Percentiles rank a stretch among this genome's conserved stretches.
phyloP scores from a whole-genome alignment of 2,329 filamentous ascomycete species.

The Fusarium brevicatenulatum region DNA sequence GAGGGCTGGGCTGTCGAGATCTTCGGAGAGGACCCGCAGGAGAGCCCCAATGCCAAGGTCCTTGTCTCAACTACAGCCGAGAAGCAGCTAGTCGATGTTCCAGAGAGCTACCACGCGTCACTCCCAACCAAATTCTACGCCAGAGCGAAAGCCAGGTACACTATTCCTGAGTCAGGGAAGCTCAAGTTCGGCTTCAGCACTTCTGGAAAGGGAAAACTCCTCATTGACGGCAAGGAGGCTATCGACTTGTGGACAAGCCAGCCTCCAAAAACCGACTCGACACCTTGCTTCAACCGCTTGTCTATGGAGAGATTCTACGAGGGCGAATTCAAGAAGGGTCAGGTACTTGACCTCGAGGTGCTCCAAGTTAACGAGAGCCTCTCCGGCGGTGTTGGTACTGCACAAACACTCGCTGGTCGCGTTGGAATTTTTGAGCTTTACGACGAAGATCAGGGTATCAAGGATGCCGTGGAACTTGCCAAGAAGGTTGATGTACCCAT shows the following conservation, averaged over 20 bases:
- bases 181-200: slow-evolving; percentile 48
- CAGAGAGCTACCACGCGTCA: slow-evolving; percentile 24
- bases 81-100: slow-evolving; percentile 35
- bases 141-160: slow-evolving; percentile 22
- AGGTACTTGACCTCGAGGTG: slow-evolving; percentile 26
- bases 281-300: slow-evolving; percentile 47
- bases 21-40: slow-evolving; percentile 19
- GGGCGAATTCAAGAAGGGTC: background rate
- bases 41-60: background rate
- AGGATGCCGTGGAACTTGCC: slow-evolving; percentile 44
- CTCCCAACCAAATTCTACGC: slow-evolving; percentile 33
- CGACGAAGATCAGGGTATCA: slow-evolving; percentile 46
- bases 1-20: slow-evolving; percentile 34
- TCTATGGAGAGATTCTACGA: slow-evolving; percentile 36
- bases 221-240: slow-evolving; percentile 46
- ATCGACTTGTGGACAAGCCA: slow-evolving; percentile 49
- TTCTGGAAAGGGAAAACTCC: slow-evolving; percentile 49
- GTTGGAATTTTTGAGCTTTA: slow-evolving; percentile 34
- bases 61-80: slow-evolving; percentile 17
- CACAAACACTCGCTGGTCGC: slow-evolving; percentile 31
- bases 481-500: slow-evolving; percentile 65
- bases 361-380: slow-evolving; percentile 37
- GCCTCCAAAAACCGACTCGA: slow-evolving; percentile 46
- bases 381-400: slow-evolving; percentile 35
- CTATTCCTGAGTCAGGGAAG: background rate